Percentiles rank a stretch among this genome's conserved stretches.
Evolutionary conservation across 2,329 filamentous ascomycete genomes (phyloP).

Genomic region (Aspergillus awamori): DNA sequence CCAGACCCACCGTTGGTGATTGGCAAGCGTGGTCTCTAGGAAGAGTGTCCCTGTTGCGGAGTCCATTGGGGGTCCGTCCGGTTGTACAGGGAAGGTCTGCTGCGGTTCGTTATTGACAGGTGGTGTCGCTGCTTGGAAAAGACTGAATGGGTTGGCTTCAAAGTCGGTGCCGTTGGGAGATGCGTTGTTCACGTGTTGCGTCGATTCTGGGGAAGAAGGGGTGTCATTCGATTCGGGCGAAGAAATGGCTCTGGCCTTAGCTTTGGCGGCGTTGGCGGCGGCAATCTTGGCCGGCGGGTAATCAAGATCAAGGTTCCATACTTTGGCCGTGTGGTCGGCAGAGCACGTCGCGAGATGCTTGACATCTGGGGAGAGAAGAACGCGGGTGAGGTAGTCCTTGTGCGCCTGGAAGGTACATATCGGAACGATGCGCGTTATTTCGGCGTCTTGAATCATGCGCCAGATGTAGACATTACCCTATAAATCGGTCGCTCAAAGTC

Average conservation of each 20-base stretch:
- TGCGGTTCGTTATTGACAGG: slow-evolving; percentile 31
- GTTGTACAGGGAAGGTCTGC: slow-evolving; percentile 38
- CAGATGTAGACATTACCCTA: slow-evolving; percentile 97
- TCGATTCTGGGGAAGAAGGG: slow-evolving; percentile 21
- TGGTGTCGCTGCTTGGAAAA: slow-evolving; percentile 30
- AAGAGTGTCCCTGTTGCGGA: slow-evolving; percentile 62
- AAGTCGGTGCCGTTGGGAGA: slow-evolving; percentile 26
- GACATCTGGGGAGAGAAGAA: slow-evolving; percentile 88
- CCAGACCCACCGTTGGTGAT: slow-evolving; percentile 96
- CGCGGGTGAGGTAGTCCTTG: slow-evolving; percentile 88
- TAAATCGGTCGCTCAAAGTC: slow-evolving; percentile 3
- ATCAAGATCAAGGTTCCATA: slow-evolving; percentile 88
- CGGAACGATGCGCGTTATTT: slow-evolving; percentile 80
- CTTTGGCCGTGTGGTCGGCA: slow-evolving; percentile 91
- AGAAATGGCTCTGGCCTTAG: slow-evolving; percentile 21
- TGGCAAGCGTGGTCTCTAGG: slow-evolving; percentile 82
- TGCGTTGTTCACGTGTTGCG: slow-evolving; percentile 25
- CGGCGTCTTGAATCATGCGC: slow-evolving; percentile 82
- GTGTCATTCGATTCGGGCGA: slow-evolving; percentile 18
- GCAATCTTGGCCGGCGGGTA: slow-evolving; percentile 45
- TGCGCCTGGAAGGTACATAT: slow-evolving; percentile 89
- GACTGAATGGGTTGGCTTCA: slow-evolving; percentile 29
- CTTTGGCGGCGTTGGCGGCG: slow-evolving; percentile 27
- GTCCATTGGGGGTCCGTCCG: slow-evolving; percentile 46
- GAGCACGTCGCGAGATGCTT: slow-evolving; percentile 93